Evolutionary conservation across 192 early-diverging fungal species (phyloP), one percentile per base, ranked within the genome.

Genomic region (Backusella luteola): DNA sequence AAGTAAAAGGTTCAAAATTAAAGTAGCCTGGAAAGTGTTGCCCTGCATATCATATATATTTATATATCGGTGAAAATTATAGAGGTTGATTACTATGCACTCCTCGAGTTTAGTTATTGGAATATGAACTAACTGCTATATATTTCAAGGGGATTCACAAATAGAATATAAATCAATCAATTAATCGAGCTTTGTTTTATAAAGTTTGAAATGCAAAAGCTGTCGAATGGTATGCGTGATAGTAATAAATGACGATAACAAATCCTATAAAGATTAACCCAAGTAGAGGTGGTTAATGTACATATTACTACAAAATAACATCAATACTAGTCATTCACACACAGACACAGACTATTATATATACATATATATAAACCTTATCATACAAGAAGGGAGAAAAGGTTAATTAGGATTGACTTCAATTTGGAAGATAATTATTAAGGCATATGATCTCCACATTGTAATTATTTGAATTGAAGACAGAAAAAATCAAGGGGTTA

Each of bases 401-500:
- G 56, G 56, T 29, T 63, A 63, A 63, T 63, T 63, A 63, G 26
- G 56, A 63, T 63, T 63, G 56, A 63, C 56, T 63, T 12, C 9
- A 29, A 23, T 49, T 49, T 63, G 56, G 56, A 63, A 63, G 56
- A 14, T 29, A 63, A 29, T 12, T 29, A 63, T 63, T 29, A 63
- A 63, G 23, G 21, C 56, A 23, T 29, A 26, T 29, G 26, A 21
- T 21, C 6, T 53, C 8, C n/a, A 21, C 21, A 52, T 52, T 52
- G 21, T 56, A n/a, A 56, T 21, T 56, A 56, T 63, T 63, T 29
- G 26, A 63, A 63, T 49, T 63, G 23, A 63, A 63, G 56, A 12
- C 56, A 63, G 56, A 63, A 63, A 63, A 63, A 63, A 63, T 63
- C 56, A 63, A 63, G 56, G 56, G 56, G 56, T 8, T 63, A 26